Conservation (phyloP, 306 rosid species). For the Lupinus albus region DNA sequence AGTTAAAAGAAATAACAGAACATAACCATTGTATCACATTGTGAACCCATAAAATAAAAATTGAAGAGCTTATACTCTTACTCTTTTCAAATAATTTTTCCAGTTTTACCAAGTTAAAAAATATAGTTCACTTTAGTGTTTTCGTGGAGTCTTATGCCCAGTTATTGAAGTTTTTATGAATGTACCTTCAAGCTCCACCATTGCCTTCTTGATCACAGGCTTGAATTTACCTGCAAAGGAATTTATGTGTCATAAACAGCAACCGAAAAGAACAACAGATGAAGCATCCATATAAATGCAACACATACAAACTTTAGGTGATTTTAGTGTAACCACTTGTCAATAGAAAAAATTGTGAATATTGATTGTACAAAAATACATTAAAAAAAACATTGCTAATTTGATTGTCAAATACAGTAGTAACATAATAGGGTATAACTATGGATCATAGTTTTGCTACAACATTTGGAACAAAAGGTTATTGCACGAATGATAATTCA, state of each 20-base stretch:
- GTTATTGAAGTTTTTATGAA: background rate
- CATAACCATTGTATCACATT: background rate
- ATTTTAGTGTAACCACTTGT: background rate
- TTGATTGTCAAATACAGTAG: conserved; percentile 20
- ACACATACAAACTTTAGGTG: background rate
- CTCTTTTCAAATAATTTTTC: background rate
- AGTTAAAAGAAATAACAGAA: conserved; percentile 1
- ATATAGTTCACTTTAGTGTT: background rate
- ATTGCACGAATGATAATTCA: conserved; percentile 2
- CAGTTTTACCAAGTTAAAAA: background rate
- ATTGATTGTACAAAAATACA: background rate
- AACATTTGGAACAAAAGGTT: background rate
- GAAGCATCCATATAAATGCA: conserved; percentile 31
- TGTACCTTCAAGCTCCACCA: conserved; percentile 98
- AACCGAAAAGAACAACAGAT: background rate
- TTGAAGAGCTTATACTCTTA: background rate
- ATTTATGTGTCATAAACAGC: conserved; percentile 29
- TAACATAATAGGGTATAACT: background rate
- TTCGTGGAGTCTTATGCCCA: background rate
- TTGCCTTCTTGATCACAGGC: conserved; percentile 99
- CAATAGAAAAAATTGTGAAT: background rate
- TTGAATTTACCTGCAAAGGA: conserved; percentile 80
- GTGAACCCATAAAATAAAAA: background rate
- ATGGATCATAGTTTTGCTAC: background rate
- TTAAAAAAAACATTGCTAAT: background rate